These are phyloP conservation scores for Fagopyrum tataricum DNA, from an alignment of 148 eudicot species.

Conservation along the genomic window DNA sequence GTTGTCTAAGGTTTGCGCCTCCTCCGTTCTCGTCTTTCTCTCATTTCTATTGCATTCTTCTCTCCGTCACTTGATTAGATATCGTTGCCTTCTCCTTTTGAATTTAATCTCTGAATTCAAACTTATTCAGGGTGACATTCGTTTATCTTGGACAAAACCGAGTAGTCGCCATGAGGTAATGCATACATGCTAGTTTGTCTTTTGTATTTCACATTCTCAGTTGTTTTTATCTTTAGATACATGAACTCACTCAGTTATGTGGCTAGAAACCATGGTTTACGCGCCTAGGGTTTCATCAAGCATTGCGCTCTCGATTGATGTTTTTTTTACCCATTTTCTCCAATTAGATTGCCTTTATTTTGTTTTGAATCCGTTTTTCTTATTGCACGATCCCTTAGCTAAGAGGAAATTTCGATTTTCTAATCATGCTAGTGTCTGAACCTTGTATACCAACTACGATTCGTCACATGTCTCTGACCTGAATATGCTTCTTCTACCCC, in stretches of 20 bases:
- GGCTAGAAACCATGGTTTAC: background rate
- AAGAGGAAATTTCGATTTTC: background rate
- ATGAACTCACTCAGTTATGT: background rate
- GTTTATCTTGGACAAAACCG: slow-evolving; percentile 9
- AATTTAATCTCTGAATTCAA: background rate
- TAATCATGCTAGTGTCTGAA: background rate
- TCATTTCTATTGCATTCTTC: background rate
- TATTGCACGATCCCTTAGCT: background rate
- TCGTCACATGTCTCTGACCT: background rate
- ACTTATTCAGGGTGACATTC: background rate
- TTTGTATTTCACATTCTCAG: background rate
- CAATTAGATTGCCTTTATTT: background rate
- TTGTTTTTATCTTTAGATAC: background rate
- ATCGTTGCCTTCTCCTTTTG: background rate
- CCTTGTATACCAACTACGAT: background rate
- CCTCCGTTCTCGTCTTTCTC: background rate
- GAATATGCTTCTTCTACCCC: background rate
- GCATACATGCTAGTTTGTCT: background rate
- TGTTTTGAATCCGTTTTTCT: background rate
- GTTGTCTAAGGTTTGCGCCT: slow-evolving; percentile 4
- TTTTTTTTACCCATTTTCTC: background rate
- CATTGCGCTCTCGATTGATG: background rate
- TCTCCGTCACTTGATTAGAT: background rate
- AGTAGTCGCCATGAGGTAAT: slow-evolving; percentile 10
- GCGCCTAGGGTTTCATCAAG: background rate